Evolutionary conservation across 306 rosid genomes (phyloP).

Genomic region (Casuarina glauca): DNA sequence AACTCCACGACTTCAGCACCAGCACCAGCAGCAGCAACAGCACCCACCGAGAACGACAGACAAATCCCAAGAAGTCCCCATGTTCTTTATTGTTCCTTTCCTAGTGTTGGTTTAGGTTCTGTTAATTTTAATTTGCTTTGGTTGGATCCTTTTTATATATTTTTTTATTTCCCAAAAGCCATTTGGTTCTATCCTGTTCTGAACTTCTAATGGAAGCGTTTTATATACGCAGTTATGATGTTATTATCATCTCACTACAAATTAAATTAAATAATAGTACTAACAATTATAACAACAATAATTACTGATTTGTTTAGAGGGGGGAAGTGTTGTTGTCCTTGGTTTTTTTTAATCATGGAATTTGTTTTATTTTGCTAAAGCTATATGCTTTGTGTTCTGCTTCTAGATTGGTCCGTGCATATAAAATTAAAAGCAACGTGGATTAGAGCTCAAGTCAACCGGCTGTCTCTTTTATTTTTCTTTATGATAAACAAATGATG

Average conservation of each 20-base stretch:
- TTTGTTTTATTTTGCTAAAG: slow-evolving; percentile 3
- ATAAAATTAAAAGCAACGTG: background rate
- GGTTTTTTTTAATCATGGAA: background rate
- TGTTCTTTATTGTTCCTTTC: background rate
- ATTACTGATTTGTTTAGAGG: slow-evolving; percentile 7
- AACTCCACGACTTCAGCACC: slow-evolving; percentile 32
- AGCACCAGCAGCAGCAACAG: background rate
- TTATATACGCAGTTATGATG: slow-evolving; percentile 7
- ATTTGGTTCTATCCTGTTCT: slow-evolving; percentile 18
- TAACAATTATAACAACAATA: background rate
- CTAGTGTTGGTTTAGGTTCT: background rate
- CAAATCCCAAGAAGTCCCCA: background rate
- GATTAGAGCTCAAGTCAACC: slow-evolving; percentile 28
- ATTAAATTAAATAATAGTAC: too few species aligned
- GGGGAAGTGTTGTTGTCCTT: background rate
- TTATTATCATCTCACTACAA: background rate
- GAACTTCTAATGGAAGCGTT: slow-evolving; percentile 9
- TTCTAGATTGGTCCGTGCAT: background rate
- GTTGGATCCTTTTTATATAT: background rate
- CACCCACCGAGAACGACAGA: too few species aligned
- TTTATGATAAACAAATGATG: background rate
- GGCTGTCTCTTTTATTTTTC: slow-evolving; percentile 10
- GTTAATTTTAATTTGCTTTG: background rate
- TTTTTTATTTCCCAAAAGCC: background rate
- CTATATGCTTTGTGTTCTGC: background rate